phyloP scores from a whole-genome alignment of 2,329 filamentous ascomycete genomes.

The Escovopsis weberi region DNA sequence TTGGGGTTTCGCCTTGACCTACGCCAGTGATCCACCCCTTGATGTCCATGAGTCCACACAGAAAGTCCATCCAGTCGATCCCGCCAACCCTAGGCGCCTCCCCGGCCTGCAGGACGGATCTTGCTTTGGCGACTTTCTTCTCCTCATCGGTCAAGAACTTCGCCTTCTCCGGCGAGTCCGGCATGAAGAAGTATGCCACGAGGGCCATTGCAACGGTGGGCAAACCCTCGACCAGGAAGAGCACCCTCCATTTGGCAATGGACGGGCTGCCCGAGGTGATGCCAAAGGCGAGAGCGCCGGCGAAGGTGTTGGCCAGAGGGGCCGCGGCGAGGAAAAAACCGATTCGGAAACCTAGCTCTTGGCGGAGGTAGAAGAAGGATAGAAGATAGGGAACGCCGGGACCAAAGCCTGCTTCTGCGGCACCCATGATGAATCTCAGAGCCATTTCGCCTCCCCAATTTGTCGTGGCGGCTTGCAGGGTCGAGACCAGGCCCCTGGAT shows the following conservation, averaged over 20 bases:
- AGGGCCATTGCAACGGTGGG: conserved; percentile 15
- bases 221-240: conserved; percentile 18
- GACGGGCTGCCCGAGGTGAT: conserved; percentile 15
- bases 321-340: conserved; percentile 15
- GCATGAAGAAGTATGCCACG: conserved; percentile 17
- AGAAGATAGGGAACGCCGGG: conserved; percentile 17
- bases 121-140: conserved; percentile 10
- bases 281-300: conserved; percentile 19
- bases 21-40: conserved; percentile 10
- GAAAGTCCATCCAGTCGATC: conserved; percentile 17
- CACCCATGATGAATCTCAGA: conserved; percentile 13
- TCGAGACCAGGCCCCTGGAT: conserved; percentile 8
- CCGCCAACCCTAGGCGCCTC: conserved; percentile 4
- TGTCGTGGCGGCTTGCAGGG: conserved; percentile 9
- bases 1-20: not conserved
- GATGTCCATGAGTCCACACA: conserved; percentile 20
- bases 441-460: conserved; percentile 10
- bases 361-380: conserved; percentile 19
- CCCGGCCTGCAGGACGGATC: conserved; percentile 11
- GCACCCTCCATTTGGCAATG: conserved; percentile 15
- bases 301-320: conserved; percentile 19
- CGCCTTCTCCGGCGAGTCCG: conserved; percentile 15
- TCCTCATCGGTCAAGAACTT: conserved; percentile 16
- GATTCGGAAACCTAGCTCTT: conserved; percentile 16
- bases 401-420: conserved; percentile 16